These are phyloP conservation scores for Globisporangium rhizosaccharum DNA, from an alignment of 352 stramenopile species.

Conservation along the genomic window DNA sequence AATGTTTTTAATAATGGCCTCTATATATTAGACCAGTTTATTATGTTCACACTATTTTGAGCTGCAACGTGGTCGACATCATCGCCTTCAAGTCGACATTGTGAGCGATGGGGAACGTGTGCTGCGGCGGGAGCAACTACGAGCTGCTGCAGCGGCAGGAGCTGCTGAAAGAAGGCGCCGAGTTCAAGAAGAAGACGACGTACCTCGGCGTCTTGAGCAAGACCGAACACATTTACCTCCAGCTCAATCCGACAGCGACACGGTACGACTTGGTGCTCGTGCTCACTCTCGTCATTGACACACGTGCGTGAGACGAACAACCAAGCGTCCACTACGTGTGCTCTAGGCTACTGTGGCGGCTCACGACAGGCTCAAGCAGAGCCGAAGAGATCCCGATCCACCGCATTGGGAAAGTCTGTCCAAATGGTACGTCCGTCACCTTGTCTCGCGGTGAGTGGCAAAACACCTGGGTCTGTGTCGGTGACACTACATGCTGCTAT, in stretches of 20 bases:
- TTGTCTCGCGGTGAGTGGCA: neutral
- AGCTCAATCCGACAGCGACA: constrained; percentile 45
- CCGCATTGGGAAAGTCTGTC: constrained; percentile 48
- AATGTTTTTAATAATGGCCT: too few relatives aligned
- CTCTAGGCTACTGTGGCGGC: constrained; percentile 38
- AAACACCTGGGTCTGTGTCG: neutral
- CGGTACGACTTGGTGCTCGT: constrained; percentile 18
- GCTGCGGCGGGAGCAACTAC: constrained; percentile 44
- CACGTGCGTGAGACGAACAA: neutral
- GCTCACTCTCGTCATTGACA: neutral
- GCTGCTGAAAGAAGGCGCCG: constrained; percentile 55
- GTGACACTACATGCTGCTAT: neutral
- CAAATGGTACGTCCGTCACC: constrained; percentile 26
- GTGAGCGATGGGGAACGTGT: constrained; percentile 56
- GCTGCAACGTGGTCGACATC: neutral
- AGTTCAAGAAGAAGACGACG: constrained; percentile 65
- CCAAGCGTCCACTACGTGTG: neutral
- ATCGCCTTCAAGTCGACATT: too few relatives aligned
- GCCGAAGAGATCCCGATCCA: constrained; percentile 47
- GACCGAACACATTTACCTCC: constrained; percentile 50
- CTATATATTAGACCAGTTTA: too few relatives aligned
- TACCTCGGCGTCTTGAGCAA: constrained; percentile 61
- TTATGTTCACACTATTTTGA: neutral
- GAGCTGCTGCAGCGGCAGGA: constrained; percentile 59
- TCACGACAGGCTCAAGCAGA: constrained; percentile 30